Evolutionary conservation across 306 rosid genomes (phyloP), one percentile per base, ranked within the genome.

Genomic region (Ormosia emarginata): DNA sequence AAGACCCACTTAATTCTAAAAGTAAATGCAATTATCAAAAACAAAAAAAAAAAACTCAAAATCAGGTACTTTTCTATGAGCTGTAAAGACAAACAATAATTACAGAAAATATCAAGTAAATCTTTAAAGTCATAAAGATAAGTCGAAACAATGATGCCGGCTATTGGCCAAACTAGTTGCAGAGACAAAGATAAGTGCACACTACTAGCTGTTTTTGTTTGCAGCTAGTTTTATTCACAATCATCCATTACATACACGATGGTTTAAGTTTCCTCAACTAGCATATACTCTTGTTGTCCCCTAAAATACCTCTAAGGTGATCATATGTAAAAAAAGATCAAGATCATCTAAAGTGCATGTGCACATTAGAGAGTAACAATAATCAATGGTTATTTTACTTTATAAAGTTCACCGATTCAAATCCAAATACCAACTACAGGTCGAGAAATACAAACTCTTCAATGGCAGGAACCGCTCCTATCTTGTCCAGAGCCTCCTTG

Each of bases 361-460:
- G 82, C 76, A 41, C 63, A 17, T 53, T 6, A 29, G 41, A 59
- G 39, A 41, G 39, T 18, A 63, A 52, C n/a, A 65, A 44, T 0
- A 64, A 67, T 32, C 57, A 56, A 32, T n/a, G 69, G 10, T 56
- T 79, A 68, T 43, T 57, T 43, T 41, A 75, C 78, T 57, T 58
- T 4, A 34, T 13, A 82, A 70, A 62, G 55, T 59, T 49, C 53
- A 33, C 2, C 14, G 67, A 33, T 41, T 74, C 24, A 66, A 52
- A 47, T 37, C 46, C 57, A 47, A 17, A 43, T 8, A 32, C 7
- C 17, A 58, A 12, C 84, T 88, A 94, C 37, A 92, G 90, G 64
- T 91, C 82, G 71, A 95, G 93, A 80, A 93, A 95, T 6, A 93
- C 99, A 49, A 95, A 93, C 91, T 95, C 99, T 66, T 95, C 98